Base-by-base conservation (phyloP, 441 rosid species). In the Manihot esculenta region DNA sequence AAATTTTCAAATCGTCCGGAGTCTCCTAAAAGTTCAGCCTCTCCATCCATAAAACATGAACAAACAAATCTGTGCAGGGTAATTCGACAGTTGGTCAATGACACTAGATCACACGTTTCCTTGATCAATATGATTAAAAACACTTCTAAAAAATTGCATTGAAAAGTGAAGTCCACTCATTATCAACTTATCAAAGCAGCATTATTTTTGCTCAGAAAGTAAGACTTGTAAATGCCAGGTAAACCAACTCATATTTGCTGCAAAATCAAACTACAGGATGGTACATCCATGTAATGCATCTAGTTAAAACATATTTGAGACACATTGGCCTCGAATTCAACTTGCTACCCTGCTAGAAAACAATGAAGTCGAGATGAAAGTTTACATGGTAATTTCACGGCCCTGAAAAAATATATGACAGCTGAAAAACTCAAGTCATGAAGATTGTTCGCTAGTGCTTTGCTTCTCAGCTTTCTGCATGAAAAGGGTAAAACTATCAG, bases 381-480 rank as follows among this genome's bases (percentile, higher is more conserved):
- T 33, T 56, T n/a, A n/a, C 45, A 38, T 67, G 5, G 13, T 24
- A 45, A 24, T 49, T 66, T 42, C 18, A 44, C 0, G 38, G 45
- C 5, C 35, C 27, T 11, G 49, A 56, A 69, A 21, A 13, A 45
- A 51, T n/a, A n/a, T n/a, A n/a, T n/a, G n/a, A n/a, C n/a, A n/a
- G n/a, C n/a, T n/a, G 20, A 5, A 11, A 24, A 23, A 17, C 5
- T 27, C 10, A 51, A n/a, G 63, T 81, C 83, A 82, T 61, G 84
- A 15, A 42, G 84, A 59, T 78, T 77, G 74, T 67, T 77, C 83
- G 7, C 62, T 53, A 11, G 82, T 50, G 41, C 23, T 81, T 60
- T 77, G 72, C 81, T 79, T 67, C 60, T 86, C 79, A 18, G 62
- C 68, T 81, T 86, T 83, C 87, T 86, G 90, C 76, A 66, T 48